Conservation (phyloP, 495 filamentous ascomycete species). For the Peziza echinospora region DNA sequence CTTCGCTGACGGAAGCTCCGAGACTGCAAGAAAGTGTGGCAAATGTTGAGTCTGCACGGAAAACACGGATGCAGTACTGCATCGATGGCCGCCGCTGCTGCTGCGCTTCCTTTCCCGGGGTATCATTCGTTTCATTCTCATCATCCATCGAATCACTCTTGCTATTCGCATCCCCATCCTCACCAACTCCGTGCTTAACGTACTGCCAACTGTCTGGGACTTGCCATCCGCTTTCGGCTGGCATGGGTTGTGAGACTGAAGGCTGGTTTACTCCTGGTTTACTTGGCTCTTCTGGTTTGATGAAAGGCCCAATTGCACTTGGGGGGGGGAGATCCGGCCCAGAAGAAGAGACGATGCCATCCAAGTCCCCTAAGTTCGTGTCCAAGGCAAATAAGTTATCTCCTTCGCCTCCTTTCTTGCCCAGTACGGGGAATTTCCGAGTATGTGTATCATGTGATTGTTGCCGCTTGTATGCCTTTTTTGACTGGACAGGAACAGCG, state of each 20-base stretch:
- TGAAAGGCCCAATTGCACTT: slow-evolving; percentile 30
- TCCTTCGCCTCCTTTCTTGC: slow-evolving; percentile 23
- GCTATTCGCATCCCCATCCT: slow-evolving; percentile 23
- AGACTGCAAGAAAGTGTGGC: slow-evolving; percentile 64
- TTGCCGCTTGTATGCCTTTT: slow-evolving; percentile 3
- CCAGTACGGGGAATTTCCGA: slow-evolving; percentile 27
- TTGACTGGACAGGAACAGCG: slow-evolving; percentile 25
- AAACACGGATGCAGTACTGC: slow-evolving; percentile 83
- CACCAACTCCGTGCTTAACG: slow-evolving; percentile 42
- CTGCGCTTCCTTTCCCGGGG: slow-evolving; percentile 40
- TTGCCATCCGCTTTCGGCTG: slow-evolving; percentile 40
- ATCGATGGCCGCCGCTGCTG: slow-evolving; percentile 15
- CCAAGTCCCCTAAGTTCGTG: slow-evolving; percentile 63
- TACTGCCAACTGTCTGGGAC: slow-evolving; percentile 90
- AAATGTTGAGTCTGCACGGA: slow-evolving; percentile 81
- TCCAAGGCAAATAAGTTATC: slow-evolving; percentile 46
- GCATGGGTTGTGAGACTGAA: slow-evolving; percentile 20
- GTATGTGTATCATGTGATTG: slow-evolving; percentile 23
- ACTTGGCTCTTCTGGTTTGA: neutral
- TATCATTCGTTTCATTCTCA: slow-evolving; percentile 31
- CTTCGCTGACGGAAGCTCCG: slow-evolving; percentile 62
- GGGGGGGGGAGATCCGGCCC: slow-evolving; percentile 42
- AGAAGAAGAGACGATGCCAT: slow-evolving; percentile 50
- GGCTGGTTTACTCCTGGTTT: slow-evolving; percentile 14
- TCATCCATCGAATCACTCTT: slow-evolving; percentile 35